Evolutionary conservation across 2,329 filamentous ascomycete species (phyloP).

Genomic region (Cladophialophora carrionii): DNA sequence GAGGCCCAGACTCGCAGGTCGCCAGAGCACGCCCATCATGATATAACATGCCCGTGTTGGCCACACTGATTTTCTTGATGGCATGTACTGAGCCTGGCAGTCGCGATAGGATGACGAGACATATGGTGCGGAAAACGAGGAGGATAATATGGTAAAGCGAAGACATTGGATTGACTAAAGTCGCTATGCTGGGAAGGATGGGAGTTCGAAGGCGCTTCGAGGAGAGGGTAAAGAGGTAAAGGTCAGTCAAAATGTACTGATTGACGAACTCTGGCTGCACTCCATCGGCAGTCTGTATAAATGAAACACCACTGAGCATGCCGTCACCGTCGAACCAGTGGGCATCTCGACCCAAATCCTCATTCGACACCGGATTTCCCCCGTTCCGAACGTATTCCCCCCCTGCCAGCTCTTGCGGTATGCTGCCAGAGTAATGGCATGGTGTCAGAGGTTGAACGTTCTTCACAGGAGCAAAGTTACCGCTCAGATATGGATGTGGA

Average conservation of each 20-base stretch:
- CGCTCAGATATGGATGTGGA: slow-evolving; percentile 57
- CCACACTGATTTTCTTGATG: slow-evolving; percentile 71
- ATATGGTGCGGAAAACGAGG: slow-evolving; percentile 60
- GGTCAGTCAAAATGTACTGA: slow-evolving; percentile 69
- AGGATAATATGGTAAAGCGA: slow-evolving; percentile 56
- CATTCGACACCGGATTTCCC: slow-evolving; percentile 67
- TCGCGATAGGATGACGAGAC: slow-evolving; percentile 62
- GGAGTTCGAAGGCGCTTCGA: slow-evolving; percentile 57
- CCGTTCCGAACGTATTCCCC: slow-evolving; percentile 75
- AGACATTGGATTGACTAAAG: slow-evolving; percentile 63
- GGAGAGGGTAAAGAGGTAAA: slow-evolving; percentile 60
- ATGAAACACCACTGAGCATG: slow-evolving; percentile 71
- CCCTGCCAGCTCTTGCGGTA: slow-evolving; percentile 67
- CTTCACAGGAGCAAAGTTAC: slow-evolving; percentile 71
- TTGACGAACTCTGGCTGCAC: slow-evolving; percentile 69
- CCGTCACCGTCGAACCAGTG: slow-evolving; percentile 79
- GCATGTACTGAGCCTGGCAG: slow-evolving; percentile 59
- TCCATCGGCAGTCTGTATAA: slow-evolving; percentile 51
- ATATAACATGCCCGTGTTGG: slow-evolving; percentile 68
- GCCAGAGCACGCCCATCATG: slow-evolving; percentile 71
- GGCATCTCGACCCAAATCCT: slow-evolving; percentile 63
- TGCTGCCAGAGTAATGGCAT: slow-evolving; percentile 61
- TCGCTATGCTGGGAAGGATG: slow-evolving; percentile 69
- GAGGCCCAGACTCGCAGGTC: slow-evolving; percentile 72
- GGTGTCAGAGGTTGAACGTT: slow-evolving; percentile 59